A percentile compares a stretch with the other conserved stretches of the same genome.
phyloP scores from a whole-genome alignment of 352 stramenopile genomes.

The Phytophthora sojae region DNA sequence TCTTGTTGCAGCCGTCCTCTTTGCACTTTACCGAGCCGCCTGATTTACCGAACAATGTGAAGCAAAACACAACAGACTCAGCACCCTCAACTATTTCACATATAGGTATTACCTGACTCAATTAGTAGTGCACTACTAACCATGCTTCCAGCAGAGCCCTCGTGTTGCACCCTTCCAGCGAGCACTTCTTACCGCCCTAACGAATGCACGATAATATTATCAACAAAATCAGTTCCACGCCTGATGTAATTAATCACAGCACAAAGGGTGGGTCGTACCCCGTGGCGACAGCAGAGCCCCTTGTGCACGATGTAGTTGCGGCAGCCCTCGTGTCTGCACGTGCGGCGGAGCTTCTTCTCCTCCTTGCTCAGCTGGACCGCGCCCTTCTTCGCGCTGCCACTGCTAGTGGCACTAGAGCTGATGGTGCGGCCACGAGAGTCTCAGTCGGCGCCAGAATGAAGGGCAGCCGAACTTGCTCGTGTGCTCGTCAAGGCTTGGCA shows the following conservation, averaged over 20 bases:
- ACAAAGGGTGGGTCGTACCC: conserved; percentile 20
- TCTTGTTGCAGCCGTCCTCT: conserved; percentile 57
- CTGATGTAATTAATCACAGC: background rate
- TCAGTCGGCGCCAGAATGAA: too few relatives aligned
- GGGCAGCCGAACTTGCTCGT: too few relatives aligned
- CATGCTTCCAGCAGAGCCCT: conserved; percentile 51
- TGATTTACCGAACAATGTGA: background rate
- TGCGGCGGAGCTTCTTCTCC: conserved; percentile 42
- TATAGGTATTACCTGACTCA: too few relatives aligned
- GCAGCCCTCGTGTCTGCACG: conserved; percentile 49
- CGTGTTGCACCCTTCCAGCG: conserved; percentile 32
- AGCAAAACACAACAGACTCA: background rate
- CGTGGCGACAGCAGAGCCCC: conserved; percentile 57
- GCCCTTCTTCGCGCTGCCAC: too few relatives aligned
- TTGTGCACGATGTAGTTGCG: conserved; percentile 60
- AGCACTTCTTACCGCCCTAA: conserved; percentile 52
- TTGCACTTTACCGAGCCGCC: conserved; percentile 60
- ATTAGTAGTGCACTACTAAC: conserved; percentile 18
- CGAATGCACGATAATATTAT: too few relatives aligned
- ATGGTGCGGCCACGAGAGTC: too few relatives aligned
- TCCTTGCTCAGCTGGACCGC: conserved; percentile 16
- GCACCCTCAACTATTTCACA: too few relatives aligned
- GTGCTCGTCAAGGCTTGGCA: too few relatives aligned
- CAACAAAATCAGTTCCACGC: background rate
- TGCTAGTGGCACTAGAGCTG: too few relatives aligned